These are phyloP conservation scores for Fusarium concolor DNA, from an alignment of 2,329 filamentous ascomycete species.

Conservation along the genomic window DNA sequence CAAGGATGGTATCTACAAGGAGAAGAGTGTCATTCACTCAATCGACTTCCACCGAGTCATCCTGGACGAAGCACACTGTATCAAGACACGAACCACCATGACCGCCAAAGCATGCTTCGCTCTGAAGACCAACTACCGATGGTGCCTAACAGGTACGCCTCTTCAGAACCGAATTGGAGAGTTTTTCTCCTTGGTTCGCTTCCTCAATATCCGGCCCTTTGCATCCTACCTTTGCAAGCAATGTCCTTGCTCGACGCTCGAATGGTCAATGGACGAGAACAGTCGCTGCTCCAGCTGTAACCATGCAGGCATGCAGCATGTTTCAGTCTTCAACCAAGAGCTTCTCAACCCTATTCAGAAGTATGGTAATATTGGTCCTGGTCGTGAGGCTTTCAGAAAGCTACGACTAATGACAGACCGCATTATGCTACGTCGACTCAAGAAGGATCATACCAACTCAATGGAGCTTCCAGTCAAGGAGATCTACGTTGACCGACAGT, in stretches of 20 bases:
- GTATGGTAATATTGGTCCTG: constrained; percentile 69
- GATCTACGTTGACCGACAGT: constrained; percentile 90
- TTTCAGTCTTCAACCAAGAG: constrained; percentile 88
- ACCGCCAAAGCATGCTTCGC: constrained; percentile 97
- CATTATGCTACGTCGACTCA: constrained; percentile 95
- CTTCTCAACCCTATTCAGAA: constrained; percentile 84
- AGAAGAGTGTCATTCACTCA: constrained; percentile 82
- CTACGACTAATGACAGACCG: constrained; percentile 89
- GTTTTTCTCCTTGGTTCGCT: constrained; percentile 93
- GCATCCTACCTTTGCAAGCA: constrained; percentile 93
- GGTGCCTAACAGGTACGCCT: constrained; percentile 95
- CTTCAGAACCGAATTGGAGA: constrained; percentile 98
- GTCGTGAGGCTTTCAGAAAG: constrained; percentile 80
- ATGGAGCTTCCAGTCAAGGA: constrained; percentile 98
- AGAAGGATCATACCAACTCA: constrained; percentile 90
- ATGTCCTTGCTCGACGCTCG: constrained; percentile 82
- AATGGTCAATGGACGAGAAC: constrained; percentile 82
- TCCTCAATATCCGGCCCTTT: constrained; percentile 89
- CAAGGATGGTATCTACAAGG: constrained; percentile 82
- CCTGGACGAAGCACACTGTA: constrained; percentile 94
- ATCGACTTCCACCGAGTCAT: constrained; percentile 92
- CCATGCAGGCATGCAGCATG: constrained; percentile 58
- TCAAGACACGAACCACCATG: constrained; percentile 89
- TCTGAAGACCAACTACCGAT: constrained; percentile 87
- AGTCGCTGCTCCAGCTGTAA: constrained; percentile 76